Conservation (phyloP, 768 basidiomycete genomes). For the Epithele typhae region DNA sequence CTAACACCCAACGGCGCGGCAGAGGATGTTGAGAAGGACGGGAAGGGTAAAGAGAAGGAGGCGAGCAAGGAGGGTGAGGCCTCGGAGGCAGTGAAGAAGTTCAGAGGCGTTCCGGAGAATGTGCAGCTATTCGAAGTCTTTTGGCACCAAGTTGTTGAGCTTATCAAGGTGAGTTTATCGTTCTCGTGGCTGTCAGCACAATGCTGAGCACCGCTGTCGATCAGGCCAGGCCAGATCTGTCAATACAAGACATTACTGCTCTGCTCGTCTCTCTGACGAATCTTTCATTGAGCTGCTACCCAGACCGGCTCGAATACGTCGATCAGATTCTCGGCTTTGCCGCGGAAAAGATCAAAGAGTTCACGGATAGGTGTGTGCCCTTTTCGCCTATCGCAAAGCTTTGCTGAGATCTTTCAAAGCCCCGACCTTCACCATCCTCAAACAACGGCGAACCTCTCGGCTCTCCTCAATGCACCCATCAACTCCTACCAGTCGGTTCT, state of each 20-base stretch:
- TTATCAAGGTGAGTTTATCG: slow-evolving; percentile 75
- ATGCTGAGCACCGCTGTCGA: slow-evolving; percentile 5
- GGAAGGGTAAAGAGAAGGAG: slow-evolving; percentile 63
- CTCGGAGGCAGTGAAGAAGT: slow-evolving; percentile 56
- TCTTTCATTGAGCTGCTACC: slow-evolving; percentile 94
- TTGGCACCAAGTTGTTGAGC: slow-evolving; percentile 96
- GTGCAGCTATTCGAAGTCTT: slow-evolving; percentile 97
- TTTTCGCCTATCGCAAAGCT: neutral
- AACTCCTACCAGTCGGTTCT: slow-evolving; percentile 96
- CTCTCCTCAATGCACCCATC: slow-evolving; percentile 89
- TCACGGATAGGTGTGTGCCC: slow-evolving; percentile 59
- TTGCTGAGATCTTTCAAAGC: slow-evolving; percentile 35
- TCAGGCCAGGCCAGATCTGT: slow-evolving; percentile 93
- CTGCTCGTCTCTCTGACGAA: slow-evolving; percentile 94
- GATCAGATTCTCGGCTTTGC: slow-evolving; percentile 94
- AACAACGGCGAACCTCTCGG: slow-evolving; percentile 86
- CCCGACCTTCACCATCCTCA: slow-evolving; percentile 85
- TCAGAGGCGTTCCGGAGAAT: slow-evolving; percentile 92
- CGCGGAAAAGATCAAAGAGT: slow-evolving; percentile 80
- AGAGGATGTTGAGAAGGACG: slow-evolving; percentile 25
- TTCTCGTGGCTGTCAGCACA: neutral
- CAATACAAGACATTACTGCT: slow-evolving; percentile 96
- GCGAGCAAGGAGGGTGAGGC: slow-evolving; percentile 8
- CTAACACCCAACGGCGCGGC: slow-evolving; percentile 10
- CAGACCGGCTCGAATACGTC: slow-evolving; percentile 94